These are phyloP conservation scores for Casuarina cunninghamiana DNA, from an alignment of 306 rosid genomes.

Conservation along the genomic window DNA sequence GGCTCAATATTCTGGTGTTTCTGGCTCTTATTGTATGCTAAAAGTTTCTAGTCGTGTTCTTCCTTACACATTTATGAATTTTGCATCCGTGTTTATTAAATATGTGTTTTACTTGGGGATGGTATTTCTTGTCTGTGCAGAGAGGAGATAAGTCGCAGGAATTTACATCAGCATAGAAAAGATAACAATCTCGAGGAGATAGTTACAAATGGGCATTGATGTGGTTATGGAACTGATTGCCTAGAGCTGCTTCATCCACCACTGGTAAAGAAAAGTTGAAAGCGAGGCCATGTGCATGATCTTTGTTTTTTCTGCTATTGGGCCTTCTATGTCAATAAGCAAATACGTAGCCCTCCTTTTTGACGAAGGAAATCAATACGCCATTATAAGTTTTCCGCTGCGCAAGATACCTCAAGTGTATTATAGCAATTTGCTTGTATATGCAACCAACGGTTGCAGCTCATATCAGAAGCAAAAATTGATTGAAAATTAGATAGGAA, in stretches of 20 bases:
- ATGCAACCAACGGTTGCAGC: background rate
- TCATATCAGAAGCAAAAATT: background rate
- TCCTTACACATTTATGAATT: background rate
- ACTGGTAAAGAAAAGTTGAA: constrained; percentile 27
- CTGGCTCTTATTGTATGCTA: background rate
- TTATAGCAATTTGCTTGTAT: constrained; percentile 10
- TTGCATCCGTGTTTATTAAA: constrained; percentile 5
- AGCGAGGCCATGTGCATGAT: constrained; percentile 17
- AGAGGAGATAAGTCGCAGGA: constrained; percentile 55
- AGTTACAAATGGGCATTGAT: constrained; percentile 52
- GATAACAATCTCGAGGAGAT: constrained; percentile 42
- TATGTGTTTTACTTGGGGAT: background rate
- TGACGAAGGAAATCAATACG: constrained; percentile 13
- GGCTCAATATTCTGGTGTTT: background rate
- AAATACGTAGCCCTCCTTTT: constrained; percentile 19
- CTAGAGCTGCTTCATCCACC: constrained; percentile 19
- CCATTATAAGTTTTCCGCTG: background rate
- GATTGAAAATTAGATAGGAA: constrained; percentile 1
- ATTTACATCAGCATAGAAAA: constrained; percentile 45
- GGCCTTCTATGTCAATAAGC: constrained; percentile 23
- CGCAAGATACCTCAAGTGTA: background rate
- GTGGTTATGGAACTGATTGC: constrained; percentile 2
- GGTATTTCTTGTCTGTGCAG: constrained; percentile 40
- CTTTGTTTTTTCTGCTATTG: constrained; percentile 28
- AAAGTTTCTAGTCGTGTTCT: background rate